phyloP scores from a whole-genome alignment of 108 stramenopile genomes.

The Fragilaria radians region DNA sequence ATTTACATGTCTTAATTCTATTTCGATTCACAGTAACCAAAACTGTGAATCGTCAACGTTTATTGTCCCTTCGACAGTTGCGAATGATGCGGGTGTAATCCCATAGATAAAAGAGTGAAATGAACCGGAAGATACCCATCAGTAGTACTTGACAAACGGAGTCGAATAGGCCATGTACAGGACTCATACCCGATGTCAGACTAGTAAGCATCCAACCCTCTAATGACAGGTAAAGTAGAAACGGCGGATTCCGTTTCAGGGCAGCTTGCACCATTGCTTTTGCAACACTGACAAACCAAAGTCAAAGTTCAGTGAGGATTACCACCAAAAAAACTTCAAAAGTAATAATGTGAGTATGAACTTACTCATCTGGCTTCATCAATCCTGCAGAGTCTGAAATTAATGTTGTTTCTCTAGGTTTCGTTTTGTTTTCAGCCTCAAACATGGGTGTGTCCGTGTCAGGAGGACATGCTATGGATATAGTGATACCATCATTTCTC shows the following conservation, averaged over 20 bases:
- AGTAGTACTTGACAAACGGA: constrained; percentile 62
- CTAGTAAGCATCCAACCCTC: constrained; percentile 82
- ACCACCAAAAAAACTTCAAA: too few relatives aligned
- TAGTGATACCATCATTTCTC: constrained; percentile 23
- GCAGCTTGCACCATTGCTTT: constrained; percentile 55
- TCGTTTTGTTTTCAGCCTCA: constrained; percentile 65
- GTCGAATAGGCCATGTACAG: constrained; percentile 43
- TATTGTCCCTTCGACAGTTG: background rate
- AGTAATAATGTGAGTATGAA: constrained; percentile 1
- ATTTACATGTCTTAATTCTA: too few relatives aligned
- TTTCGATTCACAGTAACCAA: too few relatives aligned
- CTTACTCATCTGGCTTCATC: constrained; percentile 54
- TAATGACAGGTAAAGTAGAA: constrained; percentile 63
- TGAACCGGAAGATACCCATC: constrained; percentile 58
- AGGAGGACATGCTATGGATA: constrained; percentile 90
- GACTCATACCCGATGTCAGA: constrained; percentile 70
- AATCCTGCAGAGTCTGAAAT: constrained; percentile 60
- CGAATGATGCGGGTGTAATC: constrained; percentile 24
- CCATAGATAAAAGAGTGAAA: constrained; percentile 67
- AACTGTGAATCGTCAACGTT: background rate
- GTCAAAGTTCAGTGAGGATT: background rate
- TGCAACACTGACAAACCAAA: constrained; percentile 37
- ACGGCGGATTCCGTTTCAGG: constrained; percentile 41
- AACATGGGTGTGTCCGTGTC: constrained; percentile 98
- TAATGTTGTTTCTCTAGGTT: constrained; percentile 66